A percentile compares a stretch with the other conserved stretches of the same genome.
phyloP scores from a whole-genome alignment of 1,139 yeast species.

The Geotrichum aggregatum region DNA sequence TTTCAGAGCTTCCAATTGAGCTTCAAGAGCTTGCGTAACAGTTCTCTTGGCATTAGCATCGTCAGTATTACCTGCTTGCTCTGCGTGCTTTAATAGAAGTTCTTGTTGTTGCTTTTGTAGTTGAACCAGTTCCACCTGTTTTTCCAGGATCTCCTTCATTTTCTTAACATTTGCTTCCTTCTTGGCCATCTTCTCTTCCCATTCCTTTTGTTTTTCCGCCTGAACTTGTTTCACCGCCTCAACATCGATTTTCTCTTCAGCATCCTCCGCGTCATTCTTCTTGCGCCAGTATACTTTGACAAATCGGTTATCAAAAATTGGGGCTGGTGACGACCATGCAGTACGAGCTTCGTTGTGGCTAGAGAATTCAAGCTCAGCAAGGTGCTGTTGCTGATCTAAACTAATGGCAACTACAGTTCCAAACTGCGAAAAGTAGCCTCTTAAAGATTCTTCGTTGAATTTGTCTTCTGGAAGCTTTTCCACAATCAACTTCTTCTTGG shows the following conservation, averaged over 20 bases:
- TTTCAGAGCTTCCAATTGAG: slow-evolving; percentile 37
- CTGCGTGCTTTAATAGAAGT: slow-evolving; percentile 29
- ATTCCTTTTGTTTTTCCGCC: slow-evolving; percentile 42
- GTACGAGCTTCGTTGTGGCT: slow-evolving; percentile 41
- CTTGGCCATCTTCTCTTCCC: slow-evolving; percentile 41
- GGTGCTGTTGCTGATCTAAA: slow-evolving; percentile 31
- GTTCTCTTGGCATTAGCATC: slow-evolving; percentile 33
- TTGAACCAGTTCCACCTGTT: slow-evolving; percentile 38
- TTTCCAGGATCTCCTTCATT: slow-evolving; percentile 36
- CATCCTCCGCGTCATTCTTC: slow-evolving; percentile 9
- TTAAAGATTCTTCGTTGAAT: slow-evolving; percentile 38
- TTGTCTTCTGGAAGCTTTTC: slow-evolving; percentile 46
- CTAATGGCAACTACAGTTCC: slow-evolving; percentile 40
- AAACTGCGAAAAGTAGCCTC: slow-evolving; percentile 42
- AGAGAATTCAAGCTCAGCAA: slow-evolving; percentile 42
- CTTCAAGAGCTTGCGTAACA: slow-evolving; percentile 35
- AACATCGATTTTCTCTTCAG: slow-evolving; percentile 34
- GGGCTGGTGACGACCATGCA: slow-evolving; percentile 46
- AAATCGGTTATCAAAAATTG: slow-evolving; percentile 49
- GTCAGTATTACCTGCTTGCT: slow-evolving; percentile 29
- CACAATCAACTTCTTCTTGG: slow-evolving; percentile 37
- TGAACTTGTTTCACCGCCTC: slow-evolving; percentile 41
- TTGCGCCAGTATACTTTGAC: slow-evolving; percentile 46
- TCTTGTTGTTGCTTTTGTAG: slow-evolving; percentile 37
- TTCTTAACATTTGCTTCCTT: slow-evolving; percentile 38